Conservation (phyloP, 768 basidiomycete species). For the Leucosporidium yakuticum region DNA sequence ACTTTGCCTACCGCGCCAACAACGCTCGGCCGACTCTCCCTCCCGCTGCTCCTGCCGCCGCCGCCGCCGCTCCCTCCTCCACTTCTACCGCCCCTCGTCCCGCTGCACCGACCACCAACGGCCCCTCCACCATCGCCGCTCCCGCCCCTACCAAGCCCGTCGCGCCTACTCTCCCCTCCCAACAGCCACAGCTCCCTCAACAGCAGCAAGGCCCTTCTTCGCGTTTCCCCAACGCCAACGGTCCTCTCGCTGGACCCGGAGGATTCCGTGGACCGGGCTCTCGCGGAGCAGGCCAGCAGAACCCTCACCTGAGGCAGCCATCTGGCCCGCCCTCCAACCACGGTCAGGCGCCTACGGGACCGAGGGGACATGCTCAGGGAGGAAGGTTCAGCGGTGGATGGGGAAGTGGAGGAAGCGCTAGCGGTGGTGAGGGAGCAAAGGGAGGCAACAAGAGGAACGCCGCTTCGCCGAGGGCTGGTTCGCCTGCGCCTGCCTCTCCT, state of each 20-base stretch:
- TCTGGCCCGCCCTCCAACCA: not conserved
- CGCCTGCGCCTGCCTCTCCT: not conserved
- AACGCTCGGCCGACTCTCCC: slow-evolving; percentile 2
- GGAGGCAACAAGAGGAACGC: not conserved
- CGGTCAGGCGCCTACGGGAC: not conserved
- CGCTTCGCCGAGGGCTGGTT: not conserved
- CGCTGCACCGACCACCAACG: not conserved
- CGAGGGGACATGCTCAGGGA: no score
- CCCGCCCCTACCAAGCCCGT: not conserved
- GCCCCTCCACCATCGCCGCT: not conserved
- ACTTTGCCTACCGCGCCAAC: slow-evolving; percentile 75
- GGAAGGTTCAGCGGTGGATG: not conserved
- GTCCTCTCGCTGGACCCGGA: not conserved
- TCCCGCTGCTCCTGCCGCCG: not conserved
- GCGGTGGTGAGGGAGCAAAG: not conserved
- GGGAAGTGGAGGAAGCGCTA: not conserved
- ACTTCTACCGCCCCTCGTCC: not conserved
- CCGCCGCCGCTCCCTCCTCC: not conserved
- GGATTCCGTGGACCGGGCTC: not conserved
- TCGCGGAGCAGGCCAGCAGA: not conserved
- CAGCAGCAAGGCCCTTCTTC: not conserved
- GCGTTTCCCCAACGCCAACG: not conserved
- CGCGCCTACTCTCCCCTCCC: not conserved
- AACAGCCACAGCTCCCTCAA: not conserved
- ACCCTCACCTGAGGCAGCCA: not conserved